Evolutionary conservation across 2,329 filamentous ascomycete genomes (phyloP).

Genomic region (Exophiala dermatitidis): DNA sequence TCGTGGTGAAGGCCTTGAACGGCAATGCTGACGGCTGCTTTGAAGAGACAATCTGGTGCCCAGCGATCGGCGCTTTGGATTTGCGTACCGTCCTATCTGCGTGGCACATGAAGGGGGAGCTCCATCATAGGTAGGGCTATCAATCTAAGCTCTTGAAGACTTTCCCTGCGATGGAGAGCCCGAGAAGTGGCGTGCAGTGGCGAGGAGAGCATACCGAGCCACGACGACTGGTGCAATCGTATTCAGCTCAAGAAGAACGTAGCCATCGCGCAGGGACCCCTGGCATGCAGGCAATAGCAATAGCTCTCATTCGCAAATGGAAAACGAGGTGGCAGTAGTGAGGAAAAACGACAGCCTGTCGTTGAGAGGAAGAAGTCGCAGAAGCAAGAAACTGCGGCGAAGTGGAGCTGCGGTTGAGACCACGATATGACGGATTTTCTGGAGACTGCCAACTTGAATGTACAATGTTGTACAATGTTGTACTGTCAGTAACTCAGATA

Average conservation of each 20-base stretch:
- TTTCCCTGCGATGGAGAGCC: not conserved
- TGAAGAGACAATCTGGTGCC: conserved; percentile 1
- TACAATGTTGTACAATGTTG: no score
- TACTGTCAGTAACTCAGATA: no score
- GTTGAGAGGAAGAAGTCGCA: conserved; percentile 4
- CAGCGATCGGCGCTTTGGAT: conserved; percentile 11
- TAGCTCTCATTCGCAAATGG: not conserved
- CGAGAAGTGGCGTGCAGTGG: not conserved
- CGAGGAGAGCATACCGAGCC: not conserved
- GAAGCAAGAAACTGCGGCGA: not conserved
- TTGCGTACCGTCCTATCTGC: conserved; percentile 11
- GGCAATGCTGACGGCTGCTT: not conserved
- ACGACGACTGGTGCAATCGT: conserved; percentile 7
- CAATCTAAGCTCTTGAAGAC: not conserved
- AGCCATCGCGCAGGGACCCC: not conserved
- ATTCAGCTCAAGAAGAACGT: not conserved
- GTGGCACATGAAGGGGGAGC: conserved; percentile 4
- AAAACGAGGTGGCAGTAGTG: not conserved
- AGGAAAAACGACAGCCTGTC: conserved; percentile 7
- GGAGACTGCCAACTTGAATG: no score
- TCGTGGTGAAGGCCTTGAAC: not conserved
- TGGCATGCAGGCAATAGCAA: not conserved
- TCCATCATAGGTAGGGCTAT: conserved; percentile 16
- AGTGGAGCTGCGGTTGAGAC: not conserved
- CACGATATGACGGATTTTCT: no score